Evolutionary conservation across 495 filamentous ascomycete species (phyloP).

Genomic region (Penicillium dipodomyicola): DNA sequence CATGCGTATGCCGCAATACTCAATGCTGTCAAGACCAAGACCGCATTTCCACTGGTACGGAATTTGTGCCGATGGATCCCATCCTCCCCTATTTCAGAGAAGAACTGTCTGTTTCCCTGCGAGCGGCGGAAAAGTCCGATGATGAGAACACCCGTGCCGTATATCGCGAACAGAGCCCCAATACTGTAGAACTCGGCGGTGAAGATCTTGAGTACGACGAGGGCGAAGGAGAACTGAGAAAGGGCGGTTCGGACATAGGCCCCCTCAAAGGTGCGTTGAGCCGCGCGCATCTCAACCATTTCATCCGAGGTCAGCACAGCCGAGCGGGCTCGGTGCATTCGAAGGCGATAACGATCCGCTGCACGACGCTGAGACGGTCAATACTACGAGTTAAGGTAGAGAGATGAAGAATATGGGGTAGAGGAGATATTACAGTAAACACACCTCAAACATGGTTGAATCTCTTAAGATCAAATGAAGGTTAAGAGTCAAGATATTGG

Average conservation of each 20-base stretch:
- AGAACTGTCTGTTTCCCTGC: slow-evolving; percentile 92
- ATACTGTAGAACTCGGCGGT: slow-evolving; percentile 92
- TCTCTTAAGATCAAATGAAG: background rate
- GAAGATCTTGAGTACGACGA: slow-evolving; percentile 95
- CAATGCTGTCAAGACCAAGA: slow-evolving; percentile 77
- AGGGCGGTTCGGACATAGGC: slow-evolving; percentile 94
- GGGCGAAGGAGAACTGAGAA: slow-evolving; percentile 88
- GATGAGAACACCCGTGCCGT: slow-evolving; percentile 78
- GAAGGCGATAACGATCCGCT: slow-evolving; percentile 55
- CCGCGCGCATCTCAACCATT: slow-evolving; percentile 88
- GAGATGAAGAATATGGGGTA: slow-evolving; percentile 2
- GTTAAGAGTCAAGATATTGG: background rate
- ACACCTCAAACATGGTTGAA: slow-evolving; percentile 37
- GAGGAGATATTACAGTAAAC: slow-evolving; percentile 7
- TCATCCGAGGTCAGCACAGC: slow-evolving; percentile 79
- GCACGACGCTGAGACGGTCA: slow-evolving; percentile 39
- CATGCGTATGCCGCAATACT: slow-evolving; percentile 79
- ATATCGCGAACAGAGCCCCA: slow-evolving; percentile 86
- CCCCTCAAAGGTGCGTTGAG: slow-evolving; percentile 94
- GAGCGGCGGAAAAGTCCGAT: slow-evolving; percentile 79
- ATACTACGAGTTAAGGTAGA: slow-evolving; percentile 9
- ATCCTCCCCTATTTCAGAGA: slow-evolving; percentile 69
- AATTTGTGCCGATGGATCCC: slow-evolving; percentile 72
- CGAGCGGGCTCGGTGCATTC: slow-evolving; percentile 79
- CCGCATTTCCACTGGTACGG: slow-evolving; percentile 76